Evolutionary conservation across 495 filamentous ascomycete genomes (phyloP), one percentile per base, ranked within the genome.

Genomic region (Evansstolkia leycettana): DNA sequence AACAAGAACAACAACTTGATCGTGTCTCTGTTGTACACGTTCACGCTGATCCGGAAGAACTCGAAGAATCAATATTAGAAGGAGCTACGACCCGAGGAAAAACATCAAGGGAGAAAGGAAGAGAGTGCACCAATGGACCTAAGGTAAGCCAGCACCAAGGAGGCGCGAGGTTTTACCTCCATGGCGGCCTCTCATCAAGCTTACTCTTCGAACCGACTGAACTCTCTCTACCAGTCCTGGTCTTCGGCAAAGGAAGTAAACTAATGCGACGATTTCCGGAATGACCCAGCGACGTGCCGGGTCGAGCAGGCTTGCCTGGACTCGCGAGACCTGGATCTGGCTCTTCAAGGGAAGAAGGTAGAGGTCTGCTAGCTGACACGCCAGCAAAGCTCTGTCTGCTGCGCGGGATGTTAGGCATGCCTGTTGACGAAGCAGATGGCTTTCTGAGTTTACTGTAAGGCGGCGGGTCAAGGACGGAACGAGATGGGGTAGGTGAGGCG

Each of bases 191-290:
- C 2, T 54, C 39, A 17, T 54, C 51, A 15, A 58, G 33, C 36
- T 52, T 61, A 25, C 46, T 52, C 12, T 52, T 47, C 14, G 42
- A 40, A 0, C 45, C 46, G 14, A 53, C 23, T 5, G 51, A 35
- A 20, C 41, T 52, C 1, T 57, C 54, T 17, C 52, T 49, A 1
- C 56, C 60, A 28, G 28, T 31, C 16, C 51, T 52, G 14, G 29
- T 37, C 36, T 52, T 65, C 2, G 60, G 60, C 31, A 67, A 23
- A 13, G 68, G 68, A 11, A 72, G 50, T 31, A 72, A 47, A 50
- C 70, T 73, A 28, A 50, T 54, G 13, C 71, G 63, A n/a, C 65
- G 60, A 31, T 54, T 65, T 13, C 45, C 47, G 11, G 61, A 60
- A 37, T 65, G 61, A 1, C 63, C 64, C 2, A 72, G 46, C 4